phyloP scores from a whole-genome alignment of 1,139 yeast species.

The Yamadazyma epiphylla region DNA sequence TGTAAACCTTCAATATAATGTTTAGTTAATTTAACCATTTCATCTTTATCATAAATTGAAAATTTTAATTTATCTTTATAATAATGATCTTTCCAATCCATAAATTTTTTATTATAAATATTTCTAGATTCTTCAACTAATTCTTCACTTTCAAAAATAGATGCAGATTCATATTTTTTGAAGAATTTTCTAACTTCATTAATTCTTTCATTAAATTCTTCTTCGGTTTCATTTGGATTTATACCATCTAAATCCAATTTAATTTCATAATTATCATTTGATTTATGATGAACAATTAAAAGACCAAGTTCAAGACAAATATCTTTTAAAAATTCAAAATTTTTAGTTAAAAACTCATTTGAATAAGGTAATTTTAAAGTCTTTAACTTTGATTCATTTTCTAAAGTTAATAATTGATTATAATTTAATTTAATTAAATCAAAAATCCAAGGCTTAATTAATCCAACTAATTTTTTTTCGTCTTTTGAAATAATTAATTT shows the following conservation, averaged over 20 bases:
- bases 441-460: slow-evolving; percentile 66
- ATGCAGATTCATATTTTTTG: slow-evolving; percentile 71
- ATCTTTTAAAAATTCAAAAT: slow-evolving; percentile 57
- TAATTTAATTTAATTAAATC: slow-evolving; percentile 31
- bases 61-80: slow-evolving; percentile 76
- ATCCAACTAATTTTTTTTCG: slow-evolving; percentile 64
- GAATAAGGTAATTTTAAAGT: slow-evolving; percentile 38
- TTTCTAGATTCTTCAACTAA: slow-evolving; percentile 58
- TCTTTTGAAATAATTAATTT: slow-evolving; percentile 64
- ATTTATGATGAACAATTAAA: slow-evolving; percentile 57
- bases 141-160: slow-evolving; percentile 60
- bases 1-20: slow-evolving; percentile 92
- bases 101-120: slow-evolving; percentile 69
- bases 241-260: slow-evolving; percentile 74
- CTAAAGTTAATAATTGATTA: slow-evolving; percentile 28
- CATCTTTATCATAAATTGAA: slow-evolving; percentile 52
- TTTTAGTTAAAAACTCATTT: slow-evolving; percentile 42
- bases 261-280: slow-evolving; percentile 50
- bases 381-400: slow-evolving; percentile 45
- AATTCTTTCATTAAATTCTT: slow-evolving; percentile 53
- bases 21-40: slow-evolving; percentile 61
- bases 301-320: slow-evolving; percentile 67
- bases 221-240: slow-evolving; percentile 58
- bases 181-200: slow-evolving; percentile 40
- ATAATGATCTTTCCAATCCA: slow-evolving; percentile 78